These are phyloP conservation scores for Paradendryphiella salina DNA, from an alignment of 2,329 filamentous ascomycete genomes.

Conservation along the genomic window DNA sequence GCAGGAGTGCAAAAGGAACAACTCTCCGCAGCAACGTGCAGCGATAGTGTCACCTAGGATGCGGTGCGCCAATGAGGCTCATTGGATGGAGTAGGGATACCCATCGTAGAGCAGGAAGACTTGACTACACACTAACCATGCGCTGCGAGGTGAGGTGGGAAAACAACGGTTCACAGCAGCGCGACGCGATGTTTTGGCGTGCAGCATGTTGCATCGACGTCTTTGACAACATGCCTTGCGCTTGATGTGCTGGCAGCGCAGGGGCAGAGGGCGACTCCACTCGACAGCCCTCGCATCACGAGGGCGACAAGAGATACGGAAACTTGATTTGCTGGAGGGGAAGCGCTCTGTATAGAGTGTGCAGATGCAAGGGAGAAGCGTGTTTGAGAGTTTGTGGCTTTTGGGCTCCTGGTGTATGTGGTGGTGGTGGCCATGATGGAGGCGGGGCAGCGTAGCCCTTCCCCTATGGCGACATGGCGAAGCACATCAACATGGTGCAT, in stretches of 20 bases:
- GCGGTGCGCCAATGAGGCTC: slow-evolving; percentile 17
- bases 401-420: slow-evolving; percentile 3
- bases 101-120: slow-evolving; percentile 12
- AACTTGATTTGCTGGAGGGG: slow-evolving; percentile 22
- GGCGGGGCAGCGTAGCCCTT: not conserved
- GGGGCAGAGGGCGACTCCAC: slow-evolving; percentile 21
- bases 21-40: slow-evolving; percentile 14
- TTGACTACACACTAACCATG: slow-evolving; percentile 25
- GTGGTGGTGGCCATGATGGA: slow-evolving; percentile 1
- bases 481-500: no score
- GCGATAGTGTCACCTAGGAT: slow-evolving; percentile 27
- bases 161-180: slow-evolving; percentile 33
- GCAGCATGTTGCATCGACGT: slow-evolving; percentile 23
- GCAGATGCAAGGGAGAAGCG: slow-evolving; percentile 3
- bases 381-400: slow-evolving; percentile 9
- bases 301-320: slow-evolving; percentile 17
- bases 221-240: slow-evolving; percentile 37
- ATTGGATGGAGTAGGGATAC: slow-evolving; percentile 24
- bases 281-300: slow-evolving; percentile 28
- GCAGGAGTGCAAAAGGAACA: slow-evolving; percentile 19
- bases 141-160: slow-evolving; percentile 36
- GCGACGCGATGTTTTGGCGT: slow-evolving; percentile 35
- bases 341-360: slow-evolving; percentile 9
- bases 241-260: slow-evolving; percentile 18
- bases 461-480: slow-evolving; percentile 4